Evolutionary conservation across 1,139 yeast species (phyloP).

Genomic region (Yamadazyma diddensiae): DNA sequence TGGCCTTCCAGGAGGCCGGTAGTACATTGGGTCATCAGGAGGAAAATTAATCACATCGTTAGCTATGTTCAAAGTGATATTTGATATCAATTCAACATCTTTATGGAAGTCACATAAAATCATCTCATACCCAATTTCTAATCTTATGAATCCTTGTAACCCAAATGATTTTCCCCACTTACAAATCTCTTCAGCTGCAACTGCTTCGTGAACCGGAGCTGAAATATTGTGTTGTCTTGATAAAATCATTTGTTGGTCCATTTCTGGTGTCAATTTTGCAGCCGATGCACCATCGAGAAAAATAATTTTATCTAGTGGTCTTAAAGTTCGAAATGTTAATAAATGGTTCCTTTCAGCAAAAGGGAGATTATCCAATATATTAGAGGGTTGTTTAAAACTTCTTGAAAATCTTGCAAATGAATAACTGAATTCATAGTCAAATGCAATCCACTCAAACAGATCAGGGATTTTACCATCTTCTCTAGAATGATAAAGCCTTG

Average conservation of each 20-base stretch:
- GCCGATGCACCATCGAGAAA: slow-evolving; percentile 61
- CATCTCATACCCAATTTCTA: slow-evolving; percentile 56
- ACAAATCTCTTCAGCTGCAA: slow-evolving; percentile 47
- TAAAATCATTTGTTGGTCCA: slow-evolving; percentile 54
- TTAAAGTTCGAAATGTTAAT: slow-evolving; percentile 41
- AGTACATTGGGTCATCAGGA: slow-evolving; percentile 9
- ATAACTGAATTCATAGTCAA: slow-evolving; percentile 56
- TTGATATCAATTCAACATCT: slow-evolving; percentile 38
- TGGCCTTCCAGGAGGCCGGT: too few species aligned
- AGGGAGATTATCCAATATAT: slow-evolving; percentile 1
- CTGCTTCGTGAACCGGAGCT: slow-evolving; percentile 32
- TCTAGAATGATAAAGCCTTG: slow-evolving; percentile 49
- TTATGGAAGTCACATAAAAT: slow-evolving; percentile 48
- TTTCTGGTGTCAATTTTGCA: slow-evolving; percentile 52
- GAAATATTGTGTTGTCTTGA: slow-evolving; percentile 24
- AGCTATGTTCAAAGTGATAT: slow-evolving; percentile 32
- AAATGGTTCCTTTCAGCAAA: slow-evolving; percentile 15
- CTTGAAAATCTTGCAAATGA: slow-evolving; percentile 28
- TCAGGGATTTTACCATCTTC: slow-evolving; percentile 33
- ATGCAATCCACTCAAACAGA: slow-evolving; percentile 54
- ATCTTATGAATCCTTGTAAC: slow-evolving; percentile 50
- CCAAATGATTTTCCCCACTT: slow-evolving; percentile 48
- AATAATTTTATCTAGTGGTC: slow-evolving; percentile 44
- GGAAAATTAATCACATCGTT: slow-evolving; percentile 39
- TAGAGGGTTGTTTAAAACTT: slow-evolving; percentile 8